A percentile compares a stretch with the other conserved stretches of the same genome.
phyloP scores from a whole-genome alignment of 2,329 filamentous ascomycete genomes.

The Lasiodiplodia citricola region DNA sequence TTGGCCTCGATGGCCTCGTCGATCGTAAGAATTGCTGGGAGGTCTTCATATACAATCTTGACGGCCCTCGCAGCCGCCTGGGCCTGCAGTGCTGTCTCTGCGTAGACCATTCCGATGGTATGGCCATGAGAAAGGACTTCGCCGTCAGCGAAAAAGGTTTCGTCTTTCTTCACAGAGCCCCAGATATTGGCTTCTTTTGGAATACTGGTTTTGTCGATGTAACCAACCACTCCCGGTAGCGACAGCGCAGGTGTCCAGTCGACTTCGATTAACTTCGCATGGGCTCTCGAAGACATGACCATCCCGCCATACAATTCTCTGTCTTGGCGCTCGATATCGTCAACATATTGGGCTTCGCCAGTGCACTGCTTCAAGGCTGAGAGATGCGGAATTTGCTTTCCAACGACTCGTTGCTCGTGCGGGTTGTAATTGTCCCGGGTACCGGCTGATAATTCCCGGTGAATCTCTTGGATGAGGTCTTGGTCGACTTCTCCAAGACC shows the following conservation, averaged over 20 bases:
- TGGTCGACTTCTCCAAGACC: conserved; percentile 63
- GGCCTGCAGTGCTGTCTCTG: conserved; percentile 75
- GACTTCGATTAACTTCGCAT: conserved; percentile 81
- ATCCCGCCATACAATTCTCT: conserved; percentile 88
- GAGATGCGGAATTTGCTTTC: conserved; percentile 82
- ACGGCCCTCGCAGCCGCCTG: conserved; percentile 82
- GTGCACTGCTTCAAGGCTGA: conserved; percentile 91
- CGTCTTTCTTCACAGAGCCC: conserved; percentile 81
- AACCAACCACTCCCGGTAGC: conserved; percentile 84
- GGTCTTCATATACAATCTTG: conserved; percentile 84
- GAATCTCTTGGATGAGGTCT: conserved; percentile 80
- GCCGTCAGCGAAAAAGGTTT: conserved; percentile 88
- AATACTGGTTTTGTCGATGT: conserved; percentile 81
- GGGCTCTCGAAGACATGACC: conserved; percentile 84
- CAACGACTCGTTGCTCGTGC: conserved; percentile 81
- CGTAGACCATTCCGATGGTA: conserved; percentile 86
- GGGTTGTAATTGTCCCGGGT: conserved; percentile 76
- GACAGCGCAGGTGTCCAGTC: conserved; percentile 77
- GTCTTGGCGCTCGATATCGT: conserved; percentile 83
- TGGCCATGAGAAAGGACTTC: conserved; percentile 87
- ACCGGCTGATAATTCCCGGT: conserved; percentile 79
- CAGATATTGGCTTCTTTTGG: conserved; percentile 85
- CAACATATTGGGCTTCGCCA: conserved; percentile 92
- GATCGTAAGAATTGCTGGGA: conserved; percentile 86
- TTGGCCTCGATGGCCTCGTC: conserved; percentile 90